Evolutionary conservation across 495 filamentous ascomycete genomes (phyloP).

Genomic region (Xylaria scruposa): DNA sequence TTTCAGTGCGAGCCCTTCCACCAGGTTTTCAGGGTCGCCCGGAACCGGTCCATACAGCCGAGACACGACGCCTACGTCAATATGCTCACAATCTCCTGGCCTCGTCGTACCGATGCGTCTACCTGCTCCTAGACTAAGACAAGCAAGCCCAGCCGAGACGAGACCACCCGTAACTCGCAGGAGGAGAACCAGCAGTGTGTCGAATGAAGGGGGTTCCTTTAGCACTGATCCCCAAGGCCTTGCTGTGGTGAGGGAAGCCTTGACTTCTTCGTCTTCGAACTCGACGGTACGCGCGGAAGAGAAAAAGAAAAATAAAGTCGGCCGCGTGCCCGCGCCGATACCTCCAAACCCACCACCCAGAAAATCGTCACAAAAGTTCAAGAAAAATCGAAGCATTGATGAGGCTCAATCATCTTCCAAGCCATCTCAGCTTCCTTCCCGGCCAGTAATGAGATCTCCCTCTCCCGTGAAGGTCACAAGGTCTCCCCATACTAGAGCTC

Average conservation of each 20-base stretch:
- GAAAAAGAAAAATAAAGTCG: constrained; percentile 53
- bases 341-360: constrained; percentile 68
- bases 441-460: constrained; percentile 42
- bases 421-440: constrained; percentile 37
- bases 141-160: constrained; percentile 68
- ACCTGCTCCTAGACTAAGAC: constrained; percentile 61
- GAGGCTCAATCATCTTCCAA: constrained; percentile 37
- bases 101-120: constrained; percentile 67
- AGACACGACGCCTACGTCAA: constrained; percentile 92
- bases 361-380: constrained; percentile 66
- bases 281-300: constrained; percentile 60
- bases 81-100: constrained; percentile 93
- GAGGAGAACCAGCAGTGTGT: constrained; percentile 60
- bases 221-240: constrained; percentile 62
- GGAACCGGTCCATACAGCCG: constrained; percentile 80
- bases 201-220: constrained; percentile 57
- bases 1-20: constrained; percentile 87
- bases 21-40: constrained; percentile 89
- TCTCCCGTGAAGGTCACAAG: constrained; percentile 38
- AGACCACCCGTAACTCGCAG: constrained; percentile 72
- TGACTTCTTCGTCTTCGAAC: constrained; percentile 66
- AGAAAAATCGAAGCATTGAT: constrained; percentile 46
- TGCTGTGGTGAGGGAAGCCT: constrained; percentile 67
- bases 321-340: constrained; percentile 54
- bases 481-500: constrained; percentile 31